A percentile compares a stretch with the other conserved stretches of the same genome.
phyloP scores from a whole-genome alignment of 164 flowering plant genomes.

The Macadamia tetraphylla region DNA sequence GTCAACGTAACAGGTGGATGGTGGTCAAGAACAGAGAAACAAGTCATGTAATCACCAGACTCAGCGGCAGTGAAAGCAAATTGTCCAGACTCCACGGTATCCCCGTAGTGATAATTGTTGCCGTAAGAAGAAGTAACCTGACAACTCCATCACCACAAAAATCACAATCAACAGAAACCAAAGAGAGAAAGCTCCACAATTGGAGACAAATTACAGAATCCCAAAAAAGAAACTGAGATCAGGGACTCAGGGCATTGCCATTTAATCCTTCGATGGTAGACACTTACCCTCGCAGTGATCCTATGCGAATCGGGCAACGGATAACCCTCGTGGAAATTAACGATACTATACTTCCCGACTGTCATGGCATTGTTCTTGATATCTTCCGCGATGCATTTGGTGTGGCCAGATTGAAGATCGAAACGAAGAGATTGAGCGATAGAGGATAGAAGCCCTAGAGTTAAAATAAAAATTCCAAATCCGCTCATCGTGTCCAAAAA shows the following conservation, averaged over 20 bases:
- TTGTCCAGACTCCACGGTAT: slow-evolving; percentile 47
- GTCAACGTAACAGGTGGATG: slow-evolving; percentile 33
- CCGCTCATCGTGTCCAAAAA: slow-evolving; percentile 6
- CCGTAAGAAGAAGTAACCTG: slow-evolving; percentile 72
- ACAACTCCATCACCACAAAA: background rate
- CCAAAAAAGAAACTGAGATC: background rate
- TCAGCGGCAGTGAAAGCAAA: slow-evolving; percentile 75
- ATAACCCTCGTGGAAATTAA: slow-evolving; percentile 39
- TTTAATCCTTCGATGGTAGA: too few relatives aligned
- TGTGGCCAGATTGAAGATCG: slow-evolving; percentile 51
- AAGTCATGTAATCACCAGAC: slow-evolving; percentile 59
- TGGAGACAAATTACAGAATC: background rate
- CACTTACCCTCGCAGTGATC: slow-evolving; percentile 27
- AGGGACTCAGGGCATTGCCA: background rate
- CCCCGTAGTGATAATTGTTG: slow-evolving; percentile 46
- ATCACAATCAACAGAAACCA: background rate
- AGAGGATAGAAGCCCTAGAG: slow-evolving; percentile 10
- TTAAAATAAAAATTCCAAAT: slow-evolving; percentile 4
- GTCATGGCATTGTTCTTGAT: slow-evolving; percentile 58
- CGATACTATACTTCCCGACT: slow-evolving; percentile 53
- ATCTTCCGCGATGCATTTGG: slow-evolving; percentile 76
- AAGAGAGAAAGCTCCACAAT: slow-evolving; percentile 1
- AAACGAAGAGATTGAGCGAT: slow-evolving; percentile 45
- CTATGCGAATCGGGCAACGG: slow-evolving; percentile 54
- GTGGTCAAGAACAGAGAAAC: slow-evolving; percentile 53